Conservation (phyloP, 345 rosid species). For the Ceriops tagal region DNA sequence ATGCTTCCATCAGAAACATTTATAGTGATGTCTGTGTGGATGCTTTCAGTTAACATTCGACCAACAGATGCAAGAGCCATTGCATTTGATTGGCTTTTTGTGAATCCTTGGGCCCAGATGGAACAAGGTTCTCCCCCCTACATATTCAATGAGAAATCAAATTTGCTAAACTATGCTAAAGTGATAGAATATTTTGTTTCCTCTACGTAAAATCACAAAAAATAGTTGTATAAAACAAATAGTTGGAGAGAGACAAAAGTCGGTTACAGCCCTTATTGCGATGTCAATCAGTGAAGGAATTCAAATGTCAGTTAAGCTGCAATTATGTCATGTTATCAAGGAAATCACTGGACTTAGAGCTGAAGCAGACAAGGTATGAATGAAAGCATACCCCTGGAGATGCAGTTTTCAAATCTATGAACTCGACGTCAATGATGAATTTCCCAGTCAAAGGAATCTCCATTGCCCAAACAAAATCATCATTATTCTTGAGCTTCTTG, state of each 20-base stretch:
- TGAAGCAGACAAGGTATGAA: not conserved
- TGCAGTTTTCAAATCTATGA: constrained; percentile 71
- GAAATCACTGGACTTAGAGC: not conserved
- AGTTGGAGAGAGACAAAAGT: not conserved
- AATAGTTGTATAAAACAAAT: not conserved
- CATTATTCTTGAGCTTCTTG: constrained; percentile 65
- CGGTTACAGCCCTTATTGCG: not conserved
- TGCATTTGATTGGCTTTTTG: constrained; percentile 41
- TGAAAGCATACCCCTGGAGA: constrained; percentile 56
- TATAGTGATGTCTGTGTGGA: constrained; percentile 72
- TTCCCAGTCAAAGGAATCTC: constrained; percentile 81
- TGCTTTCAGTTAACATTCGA: constrained; percentile 81
- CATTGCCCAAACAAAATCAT: constrained; percentile 78
- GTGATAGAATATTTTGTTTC: no score
- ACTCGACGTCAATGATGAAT: constrained; percentile 86
- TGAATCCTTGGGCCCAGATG: constrained; percentile 68
- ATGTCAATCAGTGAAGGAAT: not conserved
- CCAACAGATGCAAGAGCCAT: constrained; percentile 61
- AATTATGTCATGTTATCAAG: not conserved
- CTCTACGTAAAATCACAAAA: no score
- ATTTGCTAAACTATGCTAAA: not conserved
- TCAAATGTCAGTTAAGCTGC: not conserved
- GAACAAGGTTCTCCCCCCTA: constrained; percentile 77
- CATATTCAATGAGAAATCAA: not conserved
- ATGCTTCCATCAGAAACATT: constrained; percentile 78